Evolutionary conservation across 768 basidiomycete genomes (phyloP).

Genomic region (Amanita fuliginea): DNA sequence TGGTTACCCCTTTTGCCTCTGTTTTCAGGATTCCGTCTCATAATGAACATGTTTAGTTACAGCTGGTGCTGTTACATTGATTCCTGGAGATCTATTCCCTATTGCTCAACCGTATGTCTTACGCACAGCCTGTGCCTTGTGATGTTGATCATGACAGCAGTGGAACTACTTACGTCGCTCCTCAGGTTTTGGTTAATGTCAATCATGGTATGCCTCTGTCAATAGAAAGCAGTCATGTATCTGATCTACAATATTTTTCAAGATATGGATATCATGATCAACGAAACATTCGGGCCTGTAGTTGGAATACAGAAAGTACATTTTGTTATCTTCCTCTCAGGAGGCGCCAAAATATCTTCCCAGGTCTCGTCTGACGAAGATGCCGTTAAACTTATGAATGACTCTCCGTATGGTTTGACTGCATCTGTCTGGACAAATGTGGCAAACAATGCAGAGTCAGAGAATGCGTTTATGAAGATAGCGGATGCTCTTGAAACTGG

Average conservation of each 20-base stretch:
- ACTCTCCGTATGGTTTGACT: conserved; percentile 90
- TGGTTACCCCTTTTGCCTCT: conserved; percentile 28
- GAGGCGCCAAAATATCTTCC: neutral
- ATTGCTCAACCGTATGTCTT: conserved; percentile 53
- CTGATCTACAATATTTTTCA: conserved; percentile 6
- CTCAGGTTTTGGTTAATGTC: conserved; percentile 85
- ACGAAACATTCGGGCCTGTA: conserved; percentile 90
- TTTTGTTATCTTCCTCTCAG: neutral
- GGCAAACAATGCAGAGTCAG: conserved; percentile 45
- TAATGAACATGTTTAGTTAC: conserved; percentile 31
- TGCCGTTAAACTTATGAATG: conserved; percentile 89
- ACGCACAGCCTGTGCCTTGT: neutral
- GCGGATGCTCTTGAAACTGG: conserved; percentile 73
- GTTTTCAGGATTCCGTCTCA: neutral
- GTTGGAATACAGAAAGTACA: conserved; percentile 85
- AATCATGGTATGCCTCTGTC: conserved; percentile 70
- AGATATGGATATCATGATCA: conserved; percentile 24
- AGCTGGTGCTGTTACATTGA: conserved; percentile 69
- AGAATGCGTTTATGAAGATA: conserved; percentile 55
- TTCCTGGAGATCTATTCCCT: conserved; percentile 58
- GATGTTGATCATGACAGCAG: conserved; percentile 21
- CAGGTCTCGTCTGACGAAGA: conserved; percentile 80
- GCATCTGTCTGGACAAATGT: conserved; percentile 90
- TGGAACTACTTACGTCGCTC: conserved; percentile 80
- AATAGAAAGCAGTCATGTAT: conserved; percentile 89